Evolutionary conservation across 768 basidiomycete genomes (phyloP), one percentile per base, ranked within the genome.

Genomic region (Chalciporus piperatus): DNA sequence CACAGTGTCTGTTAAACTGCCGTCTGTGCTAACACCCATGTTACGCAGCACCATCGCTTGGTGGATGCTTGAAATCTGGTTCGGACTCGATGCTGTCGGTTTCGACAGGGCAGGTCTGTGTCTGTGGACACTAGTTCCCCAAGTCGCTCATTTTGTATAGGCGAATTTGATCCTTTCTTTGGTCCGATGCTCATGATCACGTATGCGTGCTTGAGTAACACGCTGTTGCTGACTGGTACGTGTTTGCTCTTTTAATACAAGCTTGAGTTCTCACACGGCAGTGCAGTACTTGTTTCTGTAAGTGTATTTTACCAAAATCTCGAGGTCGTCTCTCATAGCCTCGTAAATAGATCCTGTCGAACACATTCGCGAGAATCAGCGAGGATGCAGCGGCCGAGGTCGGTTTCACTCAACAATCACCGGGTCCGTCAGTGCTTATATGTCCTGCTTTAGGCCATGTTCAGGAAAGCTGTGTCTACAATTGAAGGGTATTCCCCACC

Each of bases 61-160:
- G 93, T 96, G 92, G 92, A 90, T 97, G 84, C 77, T 95, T 20
- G 90, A 95, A 63, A 68, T 94, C 10, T 92, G 83, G 81, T 98
- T 98, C 62, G 96, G 96, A n/a, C 78, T 98, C 6, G 96, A 98
- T 69, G 92, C 93, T 0, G 83, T 77, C 42, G 95, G 95, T 4
- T 97, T 98, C 61, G 82, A 90, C 57, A 76, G 75, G 62, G 82
- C 94, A 20, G 78, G 92, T 92, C 52, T 62, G 88, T 79, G 39
- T 22, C 5, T 20, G 19, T 13, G 9, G 47, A 17, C 28, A 25
- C 40, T 47, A 23, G 20, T 19, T 20, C 4, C n/a, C 60, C 47
- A 57, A 23, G 17, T n/a, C 20, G 6, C 17, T 61, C 46, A 58
- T 43, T 45, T 22, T 19, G 50, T 10, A n/a, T 59, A 85, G 86